Conservation (phyloP, 805 yeast genomes). For the Blastobotrys muscicola region DNA sequence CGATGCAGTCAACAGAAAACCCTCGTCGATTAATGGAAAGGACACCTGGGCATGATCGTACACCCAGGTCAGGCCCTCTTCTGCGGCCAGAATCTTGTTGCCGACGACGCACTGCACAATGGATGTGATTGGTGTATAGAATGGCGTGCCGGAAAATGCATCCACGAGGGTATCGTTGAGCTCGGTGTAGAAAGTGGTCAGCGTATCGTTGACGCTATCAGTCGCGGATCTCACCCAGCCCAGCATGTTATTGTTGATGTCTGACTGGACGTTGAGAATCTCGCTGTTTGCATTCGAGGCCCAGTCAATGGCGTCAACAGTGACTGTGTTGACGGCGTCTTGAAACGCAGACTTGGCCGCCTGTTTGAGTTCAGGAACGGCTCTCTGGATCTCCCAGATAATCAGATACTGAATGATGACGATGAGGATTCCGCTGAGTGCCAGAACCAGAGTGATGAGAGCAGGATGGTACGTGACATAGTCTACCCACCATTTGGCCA, state of each 20-base stretch:
- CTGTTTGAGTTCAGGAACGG: slow-evolving; percentile 9
- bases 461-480: slow-evolving; percentile 50
- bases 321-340: slow-evolving; percentile 10
- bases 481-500: slow-evolving; percentile 36
- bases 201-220: slow-evolving; percentile 47
- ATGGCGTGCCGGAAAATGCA: slow-evolving; percentile 59
- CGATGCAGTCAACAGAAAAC: slow-evolving; percentile 17
- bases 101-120: slow-evolving; percentile 76
- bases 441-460: slow-evolving; percentile 40
- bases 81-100: slow-evolving; percentile 54
- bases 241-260: slow-evolving; percentile 54
- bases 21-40: slow-evolving; percentile 43
- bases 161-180: slow-evolving; percentile 50
- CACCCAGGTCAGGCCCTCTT: slow-evolving; percentile 73
- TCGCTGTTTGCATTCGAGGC: slow-evolving; percentile 45
- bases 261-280: slow-evolving; percentile 38
- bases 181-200: slow-evolving; percentile 44
- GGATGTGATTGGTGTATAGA: slow-evolving; percentile 51
- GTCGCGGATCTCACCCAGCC: slow-evolving; percentile 58
- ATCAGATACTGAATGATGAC: slow-evolving; percentile 47
- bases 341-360: slow-evolving; percentile 11
- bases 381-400: slow-evolving; percentile 25
- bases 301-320: slow-evolving; percentile 34
- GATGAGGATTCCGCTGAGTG: slow-evolving; percentile 46
- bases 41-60: slow-evolving; percentile 48